Evolutionary conservation across 768 basidiomycete species (phyloP), one percentile per base, ranked within the genome.

Genomic region (Termitomyces sp.): DNA sequence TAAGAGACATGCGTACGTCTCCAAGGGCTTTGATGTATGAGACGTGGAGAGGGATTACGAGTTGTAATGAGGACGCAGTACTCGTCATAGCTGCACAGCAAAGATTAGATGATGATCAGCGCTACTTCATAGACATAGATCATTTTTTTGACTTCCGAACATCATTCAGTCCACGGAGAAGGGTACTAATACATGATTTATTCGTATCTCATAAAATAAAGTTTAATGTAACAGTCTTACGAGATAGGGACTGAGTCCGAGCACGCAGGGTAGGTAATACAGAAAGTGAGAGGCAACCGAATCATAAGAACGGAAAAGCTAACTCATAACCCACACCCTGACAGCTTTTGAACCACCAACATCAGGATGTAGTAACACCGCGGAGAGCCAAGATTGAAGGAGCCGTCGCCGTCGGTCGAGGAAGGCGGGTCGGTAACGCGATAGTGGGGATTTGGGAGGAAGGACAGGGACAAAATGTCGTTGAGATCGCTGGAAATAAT

Each of bases 21-120:
- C 86, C 89, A 14, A 93, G 79, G 12, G 81, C 79, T 63, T 89
- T 83, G 63, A 93, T 90, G 68, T 91, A 94, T 19, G 73, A 68
- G 52, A 92, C 83, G 65, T 92, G 90, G 1, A 87, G 72, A 28
- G 84, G 76, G 15, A 79, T 70, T 46, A 83, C 66, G n/a, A 71
- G 65, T 14, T 55, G 48, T 9, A 42, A 40, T 10, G 42, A 23
- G 8, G 55, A 45, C 21, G 54, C 8, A 21, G 31, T 21, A 14
- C 47, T 26, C 41, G 57, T 41, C 55, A 56, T 59, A 19, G 61
- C 42, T 50, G 47, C 11, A 41, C 31, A 19, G 17, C 38, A 53
- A 42, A 44, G 45, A 46, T 38, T 28, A 26, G 37, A 33, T 54
- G 35, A 40, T 51, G 37, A 28, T 51, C 21, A 15, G 19, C 12